phyloP scores from a whole-genome alignment of 2,329 filamentous ascomycete species.

The Penicillium hesseltinei region DNA sequence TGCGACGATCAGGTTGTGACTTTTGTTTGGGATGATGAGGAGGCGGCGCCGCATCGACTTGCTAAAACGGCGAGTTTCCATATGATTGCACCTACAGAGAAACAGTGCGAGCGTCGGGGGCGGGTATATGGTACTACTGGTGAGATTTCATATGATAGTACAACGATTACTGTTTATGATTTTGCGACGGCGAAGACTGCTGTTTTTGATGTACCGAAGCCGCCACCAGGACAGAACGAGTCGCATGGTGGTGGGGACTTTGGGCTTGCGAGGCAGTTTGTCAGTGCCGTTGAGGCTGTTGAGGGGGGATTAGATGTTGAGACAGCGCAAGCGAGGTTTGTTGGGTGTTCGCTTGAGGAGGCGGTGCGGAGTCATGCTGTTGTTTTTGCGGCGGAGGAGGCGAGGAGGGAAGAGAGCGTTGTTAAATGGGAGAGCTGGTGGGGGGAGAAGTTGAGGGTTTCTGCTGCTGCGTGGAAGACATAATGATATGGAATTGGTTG shows the following conservation, averaged over 20 bases:
- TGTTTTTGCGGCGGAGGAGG: constrained; percentile 92
- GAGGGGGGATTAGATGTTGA: constrained; percentile 65
- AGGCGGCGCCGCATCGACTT: constrained; percentile 46
- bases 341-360: constrained; percentile 85
- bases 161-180: constrained; percentile 70
- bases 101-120: constrained; percentile 81
- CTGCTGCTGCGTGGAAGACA: constrained; percentile 10
- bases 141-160: constrained; percentile 82
- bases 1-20: constrained; percentile 90
- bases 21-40: constrained; percentile 78
- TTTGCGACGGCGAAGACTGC: constrained; percentile 60
- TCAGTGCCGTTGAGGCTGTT: constrained; percentile 76
- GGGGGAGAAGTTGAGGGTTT: constrained; percentile 51
- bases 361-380: constrained; percentile 84
- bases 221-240: constrained; percentile 55
- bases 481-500: background rate
- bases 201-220: constrained; percentile 58
- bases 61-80: constrained; percentile 88
- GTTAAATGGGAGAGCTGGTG: constrained; percentile 78
- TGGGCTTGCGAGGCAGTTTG: constrained; percentile 77
- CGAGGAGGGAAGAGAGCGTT: constrained; percentile 66
- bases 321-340: constrained; percentile 69
- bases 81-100: constrained; percentile 88
- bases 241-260: constrained; percentile 75
- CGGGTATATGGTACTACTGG: constrained; percentile 82